Base-by-base conservation (phyloP, 768 basidiomycete species). In the Suillus hirtellus region DNA sequence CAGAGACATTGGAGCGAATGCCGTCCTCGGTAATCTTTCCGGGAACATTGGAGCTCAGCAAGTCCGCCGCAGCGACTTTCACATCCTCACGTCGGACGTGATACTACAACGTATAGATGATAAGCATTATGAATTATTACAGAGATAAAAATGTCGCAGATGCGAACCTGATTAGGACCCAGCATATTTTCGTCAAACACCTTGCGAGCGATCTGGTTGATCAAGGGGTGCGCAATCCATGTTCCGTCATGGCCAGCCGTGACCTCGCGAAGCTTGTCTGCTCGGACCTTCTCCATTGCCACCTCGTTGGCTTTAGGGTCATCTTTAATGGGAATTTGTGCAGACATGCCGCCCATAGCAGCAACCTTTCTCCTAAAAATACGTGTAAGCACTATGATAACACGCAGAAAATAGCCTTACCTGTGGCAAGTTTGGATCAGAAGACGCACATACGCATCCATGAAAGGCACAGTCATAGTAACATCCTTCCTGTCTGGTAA, bases 301-400 rank as follows among this genome's bases (percentile, higher is more conserved):
- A 86, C 74, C 59, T 96, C 92, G 79, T 99, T 99, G 58, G 95
- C 95, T 68, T 88, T 86, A 21, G 87, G 82, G 72, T 99, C 95
- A 72, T 94, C 89, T 81, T 95, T 99, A 83, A 99, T 97, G 21
- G 96, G 97, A 72, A 99, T 99, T 73, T 97, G 95, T n/a, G 97
- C 97, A 35, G 96, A 95, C 97, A 99, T 99, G 68, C 97, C 97
- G 67, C 97, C 97, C 90, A 99, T 98, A 4, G 97, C 97, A 6
- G 97, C 97, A 24, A 99, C 97, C 70, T 96, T 96, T 69, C 96
- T 95, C 74, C 92, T 95, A 68, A 59, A 34, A 64, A 37, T 19
- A 65, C 17, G 58, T 14, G 27, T 68, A 35, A 72, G 50, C 40
- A 27, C 24, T 19, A 34, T 42, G 11, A 19, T 53, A 46, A 19